These are phyloP conservation scores for Pinus taeda DNA, from an alignment of 75 land plant species.

Conservation along the genomic window DNA sequence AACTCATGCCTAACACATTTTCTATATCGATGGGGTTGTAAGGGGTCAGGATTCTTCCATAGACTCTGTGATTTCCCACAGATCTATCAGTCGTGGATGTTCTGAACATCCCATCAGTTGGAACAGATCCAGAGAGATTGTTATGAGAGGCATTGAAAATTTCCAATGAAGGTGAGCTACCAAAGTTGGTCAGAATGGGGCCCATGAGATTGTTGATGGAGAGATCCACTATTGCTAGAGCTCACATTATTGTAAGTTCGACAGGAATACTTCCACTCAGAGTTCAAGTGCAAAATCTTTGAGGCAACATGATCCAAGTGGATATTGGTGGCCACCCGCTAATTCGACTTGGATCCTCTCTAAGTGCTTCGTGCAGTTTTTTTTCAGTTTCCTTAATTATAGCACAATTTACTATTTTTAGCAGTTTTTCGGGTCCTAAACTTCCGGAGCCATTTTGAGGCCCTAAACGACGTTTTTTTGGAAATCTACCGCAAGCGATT, in stretches of 20 bases:
- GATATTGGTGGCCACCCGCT: too few relatives aligned
- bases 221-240: conserved; percentile 40
- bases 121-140: conserved; percentile 66
- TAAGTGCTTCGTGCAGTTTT: too few relatives aligned
- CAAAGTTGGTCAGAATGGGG: conserved; percentile 35
- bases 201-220: conserved; percentile 41
- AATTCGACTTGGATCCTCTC: too few relatives aligned
- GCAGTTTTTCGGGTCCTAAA: too few relatives aligned
- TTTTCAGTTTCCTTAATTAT: too few relatives aligned
- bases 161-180: conserved; percentile 58
- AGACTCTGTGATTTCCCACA: conserved; percentile 74
- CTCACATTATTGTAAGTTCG: conserved; percentile 27
- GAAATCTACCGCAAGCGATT: too few relatives aligned
- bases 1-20: neutral
- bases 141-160: conserved; percentile 72
- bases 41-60: conserved; percentile 69
- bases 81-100: conserved; percentile 59
- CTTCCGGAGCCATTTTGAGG: too few relatives aligned
- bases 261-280: conserved; percentile 50
- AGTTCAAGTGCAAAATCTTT: too few relatives aligned
- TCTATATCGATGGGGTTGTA: conserved; percentile 10
- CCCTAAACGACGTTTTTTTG: too few relatives aligned
- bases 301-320: too few relatives aligned
- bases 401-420: too few relatives aligned
- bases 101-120: conserved; percentile 56